These are phyloP conservation scores for Hypocreales sp. DNA, from an alignment of 2,329 filamentous ascomycete species.

Conservation along the genomic window DNA sequence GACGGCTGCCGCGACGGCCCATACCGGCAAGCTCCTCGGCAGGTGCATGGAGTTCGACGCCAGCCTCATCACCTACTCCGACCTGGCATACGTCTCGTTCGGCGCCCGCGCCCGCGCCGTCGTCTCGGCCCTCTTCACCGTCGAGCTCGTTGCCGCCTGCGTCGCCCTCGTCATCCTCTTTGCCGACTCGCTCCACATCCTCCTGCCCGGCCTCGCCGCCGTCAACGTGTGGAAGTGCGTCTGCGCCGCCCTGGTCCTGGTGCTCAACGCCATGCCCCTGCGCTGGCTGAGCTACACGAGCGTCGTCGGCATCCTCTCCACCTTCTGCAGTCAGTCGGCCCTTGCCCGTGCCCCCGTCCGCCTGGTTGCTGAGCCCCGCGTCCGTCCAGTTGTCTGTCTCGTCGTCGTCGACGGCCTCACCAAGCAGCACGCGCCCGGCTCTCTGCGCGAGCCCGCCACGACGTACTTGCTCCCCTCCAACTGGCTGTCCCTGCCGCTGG, in stretches of 20 bases:
- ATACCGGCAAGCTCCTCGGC: constrained; percentile 73
- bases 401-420: constrained; percentile 75
- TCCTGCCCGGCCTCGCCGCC: constrained; percentile 55
- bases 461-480: constrained; percentile 75
- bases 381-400: constrained; percentile 55
- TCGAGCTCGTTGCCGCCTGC: constrained; percentile 77
- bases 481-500: constrained; percentile 76
- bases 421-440: constrained; percentile 67
- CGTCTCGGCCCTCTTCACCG: constrained; percentile 71
- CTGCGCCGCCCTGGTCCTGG: constrained; percentile 63
- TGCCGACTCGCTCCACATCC: constrained; percentile 67
- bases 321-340: constrained; percentile 59
- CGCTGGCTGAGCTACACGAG: constrained; percentile 79
- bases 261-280: constrained; percentile 73
- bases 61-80: constrained; percentile 83
- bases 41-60: constrained; percentile 80
- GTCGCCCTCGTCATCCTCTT: constrained; percentile 89
- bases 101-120: constrained; percentile 66
- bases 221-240: constrained; percentile 70
- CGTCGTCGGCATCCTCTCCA: constrained; percentile 81
- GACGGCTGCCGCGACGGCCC: constrained; percentile 61
- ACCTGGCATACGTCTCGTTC: constrained; percentile 83
- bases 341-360: not conserved
- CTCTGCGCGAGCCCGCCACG: constrained; percentile 61
- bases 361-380: constrained; percentile 1